A percentile compares a stretch with the other conserved stretches of the same genome.
These are phyloP conservation scores for Monosporozyma servazzii DNA, from an alignment of 805 yeast species.

Conservation along the genomic window DNA sequence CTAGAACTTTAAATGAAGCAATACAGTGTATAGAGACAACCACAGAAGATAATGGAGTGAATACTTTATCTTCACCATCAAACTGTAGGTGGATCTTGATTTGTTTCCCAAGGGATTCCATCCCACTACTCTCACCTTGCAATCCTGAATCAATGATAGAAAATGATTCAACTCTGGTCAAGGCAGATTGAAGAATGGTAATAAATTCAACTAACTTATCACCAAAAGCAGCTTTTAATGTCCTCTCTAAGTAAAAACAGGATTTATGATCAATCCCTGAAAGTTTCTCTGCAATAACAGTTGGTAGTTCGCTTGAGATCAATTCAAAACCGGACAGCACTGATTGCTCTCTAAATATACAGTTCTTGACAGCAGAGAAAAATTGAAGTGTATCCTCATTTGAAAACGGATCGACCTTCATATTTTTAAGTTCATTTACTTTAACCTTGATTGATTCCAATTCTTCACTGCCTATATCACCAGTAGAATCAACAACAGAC, in stretches of 20 bases:
- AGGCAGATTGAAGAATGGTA: slow-evolving; percentile 56
- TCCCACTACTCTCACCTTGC: slow-evolving; percentile 34
- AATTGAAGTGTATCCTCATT: slow-evolving; percentile 26
- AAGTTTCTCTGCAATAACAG: slow-evolving; percentile 16
- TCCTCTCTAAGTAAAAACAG: slow-evolving; percentile 25
- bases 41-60: slow-evolving; percentile 21
- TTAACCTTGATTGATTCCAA: slow-evolving; percentile 17
- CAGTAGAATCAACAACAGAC: slow-evolving; percentile 14
- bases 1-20: slow-evolving; percentile 39
- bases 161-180: slow-evolving; percentile 67
- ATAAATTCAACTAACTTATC: slow-evolving; percentile 38
- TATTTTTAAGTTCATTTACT: slow-evolving; percentile 16
- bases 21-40: slow-evolving; percentile 42
- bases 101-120: slow-evolving; percentile 63
- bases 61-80: slow-evolving; percentile 28
- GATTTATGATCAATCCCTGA: not conserved
- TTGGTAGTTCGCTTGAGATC: slow-evolving; percentile 55
- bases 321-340: slow-evolving; percentile 67
- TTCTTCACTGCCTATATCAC: slow-evolving; percentile 18
- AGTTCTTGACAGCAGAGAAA: slow-evolving; percentile 34
- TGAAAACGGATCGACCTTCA: slow-evolving; percentile 18
- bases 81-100: slow-evolving; percentile 46
- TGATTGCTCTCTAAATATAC: slow-evolving; percentile 26
- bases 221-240: slow-evolving; percentile 36
- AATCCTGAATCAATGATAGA: slow-evolving; percentile 42